Evolutionary conservation across 345 rosid genomes (phyloP).

Genomic region (Melaleuca quinquenervia): DNA sequence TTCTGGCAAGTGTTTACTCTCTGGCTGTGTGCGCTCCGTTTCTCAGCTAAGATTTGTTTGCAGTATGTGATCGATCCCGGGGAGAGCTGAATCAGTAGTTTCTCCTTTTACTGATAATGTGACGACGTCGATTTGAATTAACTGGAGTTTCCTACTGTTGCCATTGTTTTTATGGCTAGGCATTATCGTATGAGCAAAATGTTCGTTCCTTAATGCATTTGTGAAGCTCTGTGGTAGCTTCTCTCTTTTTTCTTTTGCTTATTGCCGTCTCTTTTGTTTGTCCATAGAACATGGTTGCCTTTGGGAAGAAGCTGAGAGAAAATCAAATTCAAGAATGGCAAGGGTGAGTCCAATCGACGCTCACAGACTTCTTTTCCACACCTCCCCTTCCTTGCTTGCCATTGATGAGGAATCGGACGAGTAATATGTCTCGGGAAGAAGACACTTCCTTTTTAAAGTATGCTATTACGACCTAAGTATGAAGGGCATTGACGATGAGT

Average conservation of each 20-base stretch:
- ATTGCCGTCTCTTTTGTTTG: background rate
- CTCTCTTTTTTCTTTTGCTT: background rate
- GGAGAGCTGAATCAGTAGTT: background rate
- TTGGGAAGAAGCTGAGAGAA: slow-evolving; percentile 78
- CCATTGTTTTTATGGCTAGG: background rate
- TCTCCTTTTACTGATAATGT: background rate
- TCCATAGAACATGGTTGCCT: slow-evolving; percentile 58
- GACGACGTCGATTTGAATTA: background rate
- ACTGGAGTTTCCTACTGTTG: background rate
- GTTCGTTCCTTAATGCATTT: background rate
- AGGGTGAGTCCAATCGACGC: slow-evolving; percentile 27
- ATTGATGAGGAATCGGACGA: background rate
- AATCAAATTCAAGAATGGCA: slow-evolving; percentile 83
- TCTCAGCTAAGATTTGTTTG: background rate
- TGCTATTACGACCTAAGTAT: background rate
- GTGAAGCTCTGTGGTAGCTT: background rate
- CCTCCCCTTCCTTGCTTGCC: background rate
- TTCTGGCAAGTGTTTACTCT: background rate
- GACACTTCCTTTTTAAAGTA: background rate
- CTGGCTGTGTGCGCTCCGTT: background rate
- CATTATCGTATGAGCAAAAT: background rate
- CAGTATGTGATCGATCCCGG: background rate
- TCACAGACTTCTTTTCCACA: background rate
- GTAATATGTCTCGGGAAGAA: background rate
- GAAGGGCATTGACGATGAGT: background rate